Evolutionary conservation across 257 asterid species (phyloP).

Genomic region (Striga asiatica): DNA sequence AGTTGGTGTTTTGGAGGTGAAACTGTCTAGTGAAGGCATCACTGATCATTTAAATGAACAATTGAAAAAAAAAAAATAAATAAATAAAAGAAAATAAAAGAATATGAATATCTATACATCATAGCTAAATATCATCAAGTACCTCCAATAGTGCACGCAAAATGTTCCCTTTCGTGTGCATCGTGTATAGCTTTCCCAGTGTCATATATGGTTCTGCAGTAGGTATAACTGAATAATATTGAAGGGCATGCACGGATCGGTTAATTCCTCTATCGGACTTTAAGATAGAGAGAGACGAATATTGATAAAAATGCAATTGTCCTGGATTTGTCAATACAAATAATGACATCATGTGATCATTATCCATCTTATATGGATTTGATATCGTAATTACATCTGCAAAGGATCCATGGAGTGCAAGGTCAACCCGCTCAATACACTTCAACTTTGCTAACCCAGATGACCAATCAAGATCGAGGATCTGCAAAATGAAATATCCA

Average conservation of each 20-base stretch:
- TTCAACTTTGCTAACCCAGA: conserved; percentile 68
- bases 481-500: conserved; percentile 43
- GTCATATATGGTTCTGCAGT: conserved; percentile 75
- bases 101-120: conserved; percentile 4
- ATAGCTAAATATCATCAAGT: conserved; percentile 17
- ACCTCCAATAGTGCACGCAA: conserved; percentile 49
- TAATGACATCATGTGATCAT: conserved; percentile 34
- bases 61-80: neutral
- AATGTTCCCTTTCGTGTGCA: conserved; percentile 27
- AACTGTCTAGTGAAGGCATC: conserved; percentile 44
- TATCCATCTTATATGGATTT: conserved; percentile 38
- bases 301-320: conserved; percentile 62
- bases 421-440: conserved; percentile 77
- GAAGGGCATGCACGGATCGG: conserved; percentile 34
- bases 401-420: conserved; percentile 77
- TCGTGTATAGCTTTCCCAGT: conserved; percentile 42
- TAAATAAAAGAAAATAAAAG: neutral
- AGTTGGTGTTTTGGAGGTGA: conserved; percentile 32
- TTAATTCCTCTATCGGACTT: conserved; percentile 49
- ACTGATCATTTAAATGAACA: conserved; percentile 23
- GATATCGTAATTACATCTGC: conserved; percentile 56
- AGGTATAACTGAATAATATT: conserved; percentile 63
- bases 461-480: conserved; percentile 94
- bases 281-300: conserved; percentile 47
- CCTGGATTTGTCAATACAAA: conserved; percentile 86